These are phyloP conservation scores for Podaxis sp. DNA, from an alignment of 768 basidiomycete genomes.

Conservation along the genomic window DNA sequence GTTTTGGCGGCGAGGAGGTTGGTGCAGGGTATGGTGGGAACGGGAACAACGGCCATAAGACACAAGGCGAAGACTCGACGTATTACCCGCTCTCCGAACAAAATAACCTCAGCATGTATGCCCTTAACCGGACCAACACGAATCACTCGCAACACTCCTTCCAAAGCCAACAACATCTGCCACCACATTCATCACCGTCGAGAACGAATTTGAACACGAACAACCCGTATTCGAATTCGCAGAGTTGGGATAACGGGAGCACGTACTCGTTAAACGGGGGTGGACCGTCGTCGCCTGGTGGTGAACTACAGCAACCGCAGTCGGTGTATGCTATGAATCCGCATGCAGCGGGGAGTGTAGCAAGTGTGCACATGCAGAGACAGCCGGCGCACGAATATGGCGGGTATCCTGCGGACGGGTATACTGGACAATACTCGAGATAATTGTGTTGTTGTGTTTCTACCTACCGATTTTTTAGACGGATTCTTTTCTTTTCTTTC, in stretches of 20 bases:
- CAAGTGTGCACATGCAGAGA: slow-evolving; percentile 13
- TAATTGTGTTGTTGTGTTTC: slow-evolving; percentile 11
- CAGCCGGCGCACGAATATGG: not conserved
- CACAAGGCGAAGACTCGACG: slow-evolving; percentile 2
- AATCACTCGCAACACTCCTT: slow-evolving; percentile 4
- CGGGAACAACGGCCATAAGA: not conserved
- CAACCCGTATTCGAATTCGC: not conserved
- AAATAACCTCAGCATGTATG: slow-evolving; percentile 11
- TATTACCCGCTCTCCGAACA: slow-evolving; percentile 8
- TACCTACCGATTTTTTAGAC: not conserved
- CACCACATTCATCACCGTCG: not conserved
- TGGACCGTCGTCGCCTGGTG: slow-evolving; percentile 1
- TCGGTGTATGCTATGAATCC: slow-evolving; percentile 10
- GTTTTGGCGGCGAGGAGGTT: not conserved
- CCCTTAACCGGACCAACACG: slow-evolving; percentile 2
- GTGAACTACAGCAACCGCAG: not conserved
- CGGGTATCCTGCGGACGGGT: not conserved
- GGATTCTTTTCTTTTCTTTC: not conserved
- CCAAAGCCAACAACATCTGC: not conserved
- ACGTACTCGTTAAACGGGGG: slow-evolving; percentile 7
- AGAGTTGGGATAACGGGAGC: slow-evolving; percentile 3
- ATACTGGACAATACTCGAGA: slow-evolving; percentile 8
- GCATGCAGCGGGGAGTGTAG: slow-evolving; percentile 7
- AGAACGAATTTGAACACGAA: not conserved
- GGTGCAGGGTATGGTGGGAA: no score